A percentile compares a stretch with the other conserved stretches of the same genome.
phyloP scores from a whole-genome alignment of 768 basidiomycete species.

The Mycena polygramma region DNA sequence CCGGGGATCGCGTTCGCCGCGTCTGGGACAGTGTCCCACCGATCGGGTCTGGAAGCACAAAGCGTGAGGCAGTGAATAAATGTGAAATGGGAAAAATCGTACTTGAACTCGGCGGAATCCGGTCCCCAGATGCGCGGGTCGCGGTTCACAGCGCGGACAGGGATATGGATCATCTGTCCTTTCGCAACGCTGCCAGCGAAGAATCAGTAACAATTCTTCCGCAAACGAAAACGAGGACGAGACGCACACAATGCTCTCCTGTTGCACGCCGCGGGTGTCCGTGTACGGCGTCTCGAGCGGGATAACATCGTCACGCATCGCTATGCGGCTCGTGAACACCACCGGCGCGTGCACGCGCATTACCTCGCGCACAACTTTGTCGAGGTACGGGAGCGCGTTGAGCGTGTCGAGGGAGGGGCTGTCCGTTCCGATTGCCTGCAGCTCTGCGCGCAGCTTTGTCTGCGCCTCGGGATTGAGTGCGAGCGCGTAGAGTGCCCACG shows the following conservation, averaged over 20 bases:
- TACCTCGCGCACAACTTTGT: slow-evolving; percentile 59
- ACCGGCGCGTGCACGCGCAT: slow-evolving; percentile 58
- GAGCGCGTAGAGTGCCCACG: slow-evolving; percentile 63
- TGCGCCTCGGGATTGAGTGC: slow-evolving; percentile 54
- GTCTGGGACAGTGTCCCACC: slow-evolving; percentile 54
- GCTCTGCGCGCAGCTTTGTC: slow-evolving; percentile 59
- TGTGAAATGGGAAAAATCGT: neutral
- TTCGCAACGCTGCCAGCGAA: slow-evolving; percentile 36
- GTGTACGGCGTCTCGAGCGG: slow-evolving; percentile 51
- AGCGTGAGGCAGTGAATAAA: neutral
- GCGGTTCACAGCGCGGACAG: slow-evolving; percentile 52
- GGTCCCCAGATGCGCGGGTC: slow-evolving; percentile 54
- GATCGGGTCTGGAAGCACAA: slow-evolving; percentile 55
- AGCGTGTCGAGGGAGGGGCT: slow-evolving; percentile 66
- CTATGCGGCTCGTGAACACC: slow-evolving; percentile 44
- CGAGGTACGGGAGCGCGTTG: slow-evolving; percentile 64
- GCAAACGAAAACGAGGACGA: neutral
- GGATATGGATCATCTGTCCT: slow-evolving; percentile 44
- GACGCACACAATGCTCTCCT: slow-evolving; percentile 46
- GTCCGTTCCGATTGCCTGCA: slow-evolving; percentile 54
- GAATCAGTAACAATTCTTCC: slow-evolving; percentile 8
- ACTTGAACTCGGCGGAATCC: slow-evolving; percentile 51
- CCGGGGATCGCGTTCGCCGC: slow-evolving; percentile 48
- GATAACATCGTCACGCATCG: slow-evolving; percentile 52
- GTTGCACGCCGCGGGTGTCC: slow-evolving; percentile 48